phyloP scores from a whole-genome alignment of 768 basidiomycete genomes.

The Suillus bovinus region DNA sequence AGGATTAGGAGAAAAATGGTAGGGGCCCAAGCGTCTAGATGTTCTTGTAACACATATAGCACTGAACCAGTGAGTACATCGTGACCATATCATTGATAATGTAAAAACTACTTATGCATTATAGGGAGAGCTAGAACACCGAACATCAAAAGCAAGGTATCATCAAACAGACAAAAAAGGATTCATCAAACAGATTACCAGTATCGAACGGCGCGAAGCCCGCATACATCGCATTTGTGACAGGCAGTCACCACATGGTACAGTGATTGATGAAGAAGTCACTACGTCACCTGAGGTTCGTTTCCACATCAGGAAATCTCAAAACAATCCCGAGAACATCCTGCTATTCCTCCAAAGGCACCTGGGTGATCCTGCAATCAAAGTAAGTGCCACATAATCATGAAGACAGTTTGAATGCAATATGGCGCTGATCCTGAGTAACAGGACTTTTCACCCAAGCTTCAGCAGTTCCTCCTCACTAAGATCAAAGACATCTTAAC shows the following conservation, averaged over 20 bases:
- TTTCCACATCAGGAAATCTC: slow-evolving; percentile 19
- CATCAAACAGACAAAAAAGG: slow-evolving; percentile 4
- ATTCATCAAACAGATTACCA: neutral
- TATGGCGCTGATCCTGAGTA: neutral
- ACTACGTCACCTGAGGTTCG: slow-evolving; percentile 10
- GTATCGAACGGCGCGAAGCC: neutral
- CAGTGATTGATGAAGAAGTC: neutral
- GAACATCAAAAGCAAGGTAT: slow-evolving; percentile 12
- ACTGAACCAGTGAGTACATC: slow-evolving; percentile 29
- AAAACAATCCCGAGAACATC: neutral
- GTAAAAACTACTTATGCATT: no score
- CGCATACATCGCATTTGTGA: neutral
- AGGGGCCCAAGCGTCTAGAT: no score
- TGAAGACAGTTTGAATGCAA: neutral
- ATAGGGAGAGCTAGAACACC: slow-evolving; percentile 22
- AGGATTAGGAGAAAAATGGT: no score
- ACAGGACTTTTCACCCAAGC: slow-evolving; percentile 13
- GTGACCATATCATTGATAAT: no score
- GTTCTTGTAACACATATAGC: no score
- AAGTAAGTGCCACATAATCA: neutral
- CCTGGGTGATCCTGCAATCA: slow-evolving; percentile 29
- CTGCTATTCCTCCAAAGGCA: slow-evolving; percentile 8
- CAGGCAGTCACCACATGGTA: neutral
- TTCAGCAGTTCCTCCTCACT: slow-evolving; percentile 11
- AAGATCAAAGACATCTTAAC: slow-evolving; percentile 13